Evolutionary conservation across 2,329 filamentous ascomycete species (phyloP).

Genomic region (Tolypocladium ophioglossoides): DNA sequence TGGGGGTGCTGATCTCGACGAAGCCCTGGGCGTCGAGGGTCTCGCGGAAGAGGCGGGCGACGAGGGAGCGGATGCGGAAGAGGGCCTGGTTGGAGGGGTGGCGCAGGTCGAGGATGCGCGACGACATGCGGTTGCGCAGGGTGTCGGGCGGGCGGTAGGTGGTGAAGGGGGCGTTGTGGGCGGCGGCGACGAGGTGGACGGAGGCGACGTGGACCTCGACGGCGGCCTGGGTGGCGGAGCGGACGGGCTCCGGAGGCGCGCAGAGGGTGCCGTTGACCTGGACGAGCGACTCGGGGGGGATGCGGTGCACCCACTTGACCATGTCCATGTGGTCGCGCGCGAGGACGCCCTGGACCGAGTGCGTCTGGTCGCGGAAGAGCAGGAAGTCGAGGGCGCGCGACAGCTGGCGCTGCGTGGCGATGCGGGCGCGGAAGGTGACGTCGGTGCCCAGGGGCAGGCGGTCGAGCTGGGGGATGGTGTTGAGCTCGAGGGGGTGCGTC

Average conservation of each 20-base stretch:
- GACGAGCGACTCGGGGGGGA: slow-evolving; percentile 69
- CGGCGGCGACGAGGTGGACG: slow-evolving; percentile 40
- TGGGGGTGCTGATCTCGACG: slow-evolving; percentile 89
- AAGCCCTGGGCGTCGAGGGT: slow-evolving; percentile 68
- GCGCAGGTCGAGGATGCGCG: slow-evolving; percentile 74
- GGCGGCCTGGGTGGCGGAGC: slow-evolving; percentile 64
- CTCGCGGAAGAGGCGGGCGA: slow-evolving; percentile 69
- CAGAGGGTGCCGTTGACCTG: slow-evolving; percentile 66
- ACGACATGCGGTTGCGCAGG: slow-evolving; percentile 58
- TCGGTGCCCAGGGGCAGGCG: slow-evolving; percentile 25
- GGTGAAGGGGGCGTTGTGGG: slow-evolving; percentile 38
- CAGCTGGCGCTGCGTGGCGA: slow-evolving; percentile 61
- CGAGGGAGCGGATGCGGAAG: slow-evolving; percentile 74
- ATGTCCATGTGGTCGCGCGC: slow-evolving; percentile 50
- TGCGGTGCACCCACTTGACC: slow-evolving; percentile 77
- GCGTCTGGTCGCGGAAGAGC: slow-evolving; percentile 73
- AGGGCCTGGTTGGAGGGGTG: slow-evolving; percentile 81
- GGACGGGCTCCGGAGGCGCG: slow-evolving; percentile 61
- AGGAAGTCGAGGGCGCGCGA: slow-evolving; percentile 78
- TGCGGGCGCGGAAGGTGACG: slow-evolving; percentile 30
- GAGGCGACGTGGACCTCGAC: slow-evolving; percentile 61
- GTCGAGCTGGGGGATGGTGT: slow-evolving; percentile 26
- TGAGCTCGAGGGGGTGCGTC: slow-evolving; percentile 27
- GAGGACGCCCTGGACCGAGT: slow-evolving; percentile 77
- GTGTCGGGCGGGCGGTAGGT: slow-evolving; percentile 55